Evolutionary conservation across 1,284 basidiomycete species (phyloP), one percentile per base, ranked within the genome.

Genomic region (Gymnopus androsaceus): DNA sequence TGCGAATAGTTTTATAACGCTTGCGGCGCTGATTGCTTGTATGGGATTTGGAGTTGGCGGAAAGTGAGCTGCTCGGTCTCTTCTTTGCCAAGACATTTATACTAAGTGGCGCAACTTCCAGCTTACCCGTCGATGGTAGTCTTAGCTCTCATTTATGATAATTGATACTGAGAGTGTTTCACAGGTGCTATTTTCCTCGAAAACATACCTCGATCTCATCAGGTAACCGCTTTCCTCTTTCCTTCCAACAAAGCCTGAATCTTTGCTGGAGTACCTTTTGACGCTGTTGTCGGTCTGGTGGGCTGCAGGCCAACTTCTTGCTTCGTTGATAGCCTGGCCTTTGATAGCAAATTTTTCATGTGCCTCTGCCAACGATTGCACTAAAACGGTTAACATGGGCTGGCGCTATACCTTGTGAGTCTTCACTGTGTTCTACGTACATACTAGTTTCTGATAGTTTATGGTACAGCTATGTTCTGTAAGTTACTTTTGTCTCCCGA

Each of bases 251-350:
- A 27, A 28, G 28, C 12, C 34, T 51, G 17, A 41, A 30, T 28
- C 4, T 30, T 19, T 8, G 11, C 19, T 31, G 19, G 15, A 42
- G 75, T 86, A 81, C 78, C 78, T 83, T 34, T 69, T 87, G 42
- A 87, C 84, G 0, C 71, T 87, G n/a, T 75, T 87, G 1, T 84
- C 82, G 8, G 75, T 80, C 27, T 87, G 82, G 78, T 88, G 85
- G 85, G 81, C 82, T 15, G 63, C 86, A 21, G 85, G 85, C 1
- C 83, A 84, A 61, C 69, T 84, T 15, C 62, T 81, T 28, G 79
- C 78, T 12, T 80, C 78, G 23, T 63, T 83, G 41, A 72, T 84
- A 25, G 72, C 76, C 14, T 81, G 79, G 76, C 69, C 66, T 3
- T 78, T 82, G 62, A 80, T 84, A 56, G 73, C 72, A 19, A 79